Evolutionary conservation across 139 green algal genomes (phyloP).

Genomic region (Yamagishiella unicocca): DNA sequence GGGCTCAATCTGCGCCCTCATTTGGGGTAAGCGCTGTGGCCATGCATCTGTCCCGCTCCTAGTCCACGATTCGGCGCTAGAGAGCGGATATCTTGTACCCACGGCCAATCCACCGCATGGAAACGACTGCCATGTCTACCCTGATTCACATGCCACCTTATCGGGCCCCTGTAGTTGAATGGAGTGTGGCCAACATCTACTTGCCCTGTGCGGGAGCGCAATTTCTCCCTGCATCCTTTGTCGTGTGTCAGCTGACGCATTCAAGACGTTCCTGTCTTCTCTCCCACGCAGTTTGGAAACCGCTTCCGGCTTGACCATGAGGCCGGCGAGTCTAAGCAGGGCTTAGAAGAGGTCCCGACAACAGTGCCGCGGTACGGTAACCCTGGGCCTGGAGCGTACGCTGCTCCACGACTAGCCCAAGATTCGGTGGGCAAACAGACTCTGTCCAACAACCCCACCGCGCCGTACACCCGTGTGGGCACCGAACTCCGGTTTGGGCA

Average conservation of each 20-base stretch:
- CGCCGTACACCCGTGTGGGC: conserved; percentile 26
- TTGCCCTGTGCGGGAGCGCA: too few species aligned
- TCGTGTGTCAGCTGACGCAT: too few species aligned
- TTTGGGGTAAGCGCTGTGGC: conserved; percentile 23
- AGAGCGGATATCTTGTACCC: too few species aligned
- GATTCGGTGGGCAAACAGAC: conserved; percentile 39
- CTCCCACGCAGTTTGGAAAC: conserved; percentile 13
- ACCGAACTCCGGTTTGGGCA: conserved; percentile 48
- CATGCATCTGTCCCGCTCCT: too few species aligned
- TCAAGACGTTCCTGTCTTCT: neutral
- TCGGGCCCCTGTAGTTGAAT: too few species aligned
- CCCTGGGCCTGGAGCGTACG: conserved; percentile 29
- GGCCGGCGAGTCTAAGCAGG: conserved; percentile 21
- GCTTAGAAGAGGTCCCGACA: neutral
- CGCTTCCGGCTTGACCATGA: conserved; percentile 35
- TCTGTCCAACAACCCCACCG: conserved; percentile 40
- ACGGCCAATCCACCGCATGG: too few species aligned
- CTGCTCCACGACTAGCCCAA: neutral
- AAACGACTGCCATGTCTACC: too few species aligned
- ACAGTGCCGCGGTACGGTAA: conserved; percentile 30
- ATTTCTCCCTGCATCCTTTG: too few species aligned
- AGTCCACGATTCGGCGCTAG: too few species aligned
- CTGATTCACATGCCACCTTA: too few species aligned
- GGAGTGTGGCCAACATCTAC: too few species aligned
- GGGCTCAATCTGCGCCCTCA: conserved; percentile 27